Base-by-base conservation (phyloP, 2,329 filamentous ascomycete genomes). In the Aspergillus hiratsukae region DNA sequence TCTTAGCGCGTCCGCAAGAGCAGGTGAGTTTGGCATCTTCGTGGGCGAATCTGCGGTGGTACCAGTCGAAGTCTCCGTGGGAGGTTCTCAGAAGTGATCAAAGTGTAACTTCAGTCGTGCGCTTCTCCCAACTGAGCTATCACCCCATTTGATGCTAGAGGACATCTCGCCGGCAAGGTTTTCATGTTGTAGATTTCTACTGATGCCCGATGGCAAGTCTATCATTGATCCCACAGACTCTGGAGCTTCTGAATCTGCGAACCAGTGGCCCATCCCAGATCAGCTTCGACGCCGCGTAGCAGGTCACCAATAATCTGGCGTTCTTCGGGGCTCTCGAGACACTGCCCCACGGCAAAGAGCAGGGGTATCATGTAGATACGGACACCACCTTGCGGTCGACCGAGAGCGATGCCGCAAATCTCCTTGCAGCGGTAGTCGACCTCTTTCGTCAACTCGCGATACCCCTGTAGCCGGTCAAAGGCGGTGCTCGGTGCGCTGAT, bases 181-280 rank as follows among this genome's bases (percentile, higher is more conserved):
- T 17, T 17, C 31, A 35, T 17, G 11, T 17, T 35, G 31, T 14
- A 11, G 4, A 35, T 17, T 35, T 35, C 31, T 6, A 35, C 3
- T 35, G 29, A 6, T 35, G 14, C 9, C 31, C 3, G 14, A 17
- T 37, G 31, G 31, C 31, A 37, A 35, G 31, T 29, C 11, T 17
- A 57, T 48, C 35, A 31, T n/a, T 65, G 62, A 48, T 60, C 65
- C 71, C 71, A 72, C n/a, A 60, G 58, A 6, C 54, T 57, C 52
- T 73, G 64, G 52, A 86, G 69, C 61, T 82, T 78, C 58, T 76
- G 69, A 31, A 83, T 75, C 25, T 82, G 75, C 64, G 83, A 82
- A 54, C 81, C 75, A 31, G 83, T 85, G 14, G 81, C 80, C 78
- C 82, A 85, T 0, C 84, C 85, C 43, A 84, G 75, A 64, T 87